Evolutionary conservation across 2,329 filamentous ascomycete species (phyloP), one percentile per base, ranked within the genome.

Genomic region (Paramyrothecium roridum): DNA sequence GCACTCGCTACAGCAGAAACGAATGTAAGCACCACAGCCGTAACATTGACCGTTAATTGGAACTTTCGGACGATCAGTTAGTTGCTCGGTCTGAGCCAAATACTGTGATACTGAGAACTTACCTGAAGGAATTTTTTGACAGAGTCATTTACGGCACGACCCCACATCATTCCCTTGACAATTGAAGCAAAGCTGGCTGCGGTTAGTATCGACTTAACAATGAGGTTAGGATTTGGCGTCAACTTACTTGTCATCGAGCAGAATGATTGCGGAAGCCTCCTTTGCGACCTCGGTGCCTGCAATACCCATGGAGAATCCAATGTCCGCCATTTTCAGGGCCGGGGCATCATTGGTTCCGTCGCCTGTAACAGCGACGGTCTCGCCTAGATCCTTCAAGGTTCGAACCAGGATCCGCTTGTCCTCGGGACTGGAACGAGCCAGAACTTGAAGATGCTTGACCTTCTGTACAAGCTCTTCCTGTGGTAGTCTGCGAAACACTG

Each of bases 1-100:
- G 74, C 66, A 56, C 77, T 80, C 16, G 83, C 79, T 49, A 88
- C 81, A 11, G 84, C 80, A 4, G 84, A 84, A 56, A 87, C 74
- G 59, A 88, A 86, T 10, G 85, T 84, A 17, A 87, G 76, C 45
- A 86, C 68, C 13, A 87, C 84, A 7, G 85, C 85, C 8, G 85
- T 87, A 59, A 88, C 86, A 66, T 88, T 88, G 67, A 88, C 85
- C 2, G 86, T 89, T 63, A 89, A 82, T 74, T 84, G 80, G 63
- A 86, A 85, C 73, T 67, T 53, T n/a, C 10, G 10, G 10, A 30
- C 26, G 26, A 43, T 13, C 6, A 17, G 37, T 43, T 13, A 43
- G 37, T 16, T 6, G 3, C 37, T 16, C n/a, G 7, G 4, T 8
- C 37, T 17, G 16, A 43, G n/a, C 37, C 26, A 30, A 43, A 13